Evolutionary conservation across 495 filamentous ascomycete species (phyloP).

Genomic region (Oleoguttula mirabilis): DNA sequence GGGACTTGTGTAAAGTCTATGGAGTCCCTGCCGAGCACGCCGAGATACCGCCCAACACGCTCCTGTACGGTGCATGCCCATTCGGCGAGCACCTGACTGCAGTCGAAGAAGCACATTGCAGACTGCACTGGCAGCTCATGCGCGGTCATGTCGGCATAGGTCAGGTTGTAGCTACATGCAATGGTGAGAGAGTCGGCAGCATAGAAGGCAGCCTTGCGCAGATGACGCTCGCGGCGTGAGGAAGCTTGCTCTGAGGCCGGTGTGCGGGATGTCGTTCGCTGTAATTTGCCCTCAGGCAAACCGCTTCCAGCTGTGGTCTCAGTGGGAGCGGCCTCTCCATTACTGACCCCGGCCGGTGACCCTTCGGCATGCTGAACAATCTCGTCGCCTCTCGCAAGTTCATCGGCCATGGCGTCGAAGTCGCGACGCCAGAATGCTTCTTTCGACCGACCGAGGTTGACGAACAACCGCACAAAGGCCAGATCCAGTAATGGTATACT

Average conservation of each 20-base stretch:
- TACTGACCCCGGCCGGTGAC: constrained; percentile 43
- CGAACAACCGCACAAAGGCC: constrained; percentile 85
- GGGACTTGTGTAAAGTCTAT: constrained; percentile 66
- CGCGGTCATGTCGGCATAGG: constrained; percentile 73
- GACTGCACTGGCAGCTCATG: constrained; percentile 88
- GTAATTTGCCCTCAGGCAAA: background rate
- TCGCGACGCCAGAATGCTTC: constrained; percentile 92
- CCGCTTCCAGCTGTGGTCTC: constrained; percentile 34
- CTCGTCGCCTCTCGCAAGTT: constrained; percentile 68
- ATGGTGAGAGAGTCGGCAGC: constrained; percentile 86
- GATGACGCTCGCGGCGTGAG: constrained; percentile 67
- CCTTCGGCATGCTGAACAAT: constrained; percentile 63
- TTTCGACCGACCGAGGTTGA: constrained; percentile 82
- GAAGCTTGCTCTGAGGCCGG: constrained; percentile 25
- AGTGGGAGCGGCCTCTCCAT: too few species aligned
- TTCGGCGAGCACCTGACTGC: constrained; percentile 91
- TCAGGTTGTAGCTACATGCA: constrained; percentile 77
- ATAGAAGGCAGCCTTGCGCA: constrained; percentile 88
- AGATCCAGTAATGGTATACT: constrained; percentile 90
- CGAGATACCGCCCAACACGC: constrained; percentile 77
- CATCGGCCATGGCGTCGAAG: constrained; percentile 85
- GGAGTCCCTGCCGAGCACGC: constrained; percentile 71
- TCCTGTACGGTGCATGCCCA: constrained; percentile 95
- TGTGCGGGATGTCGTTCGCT: background rate
- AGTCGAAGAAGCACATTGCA: constrained; percentile 89